Evolutionary conservation across 495 filamentous ascomycete species (phyloP), one percentile per base, ranked within the genome.

Genomic region (Penicillium macrosclerotiorum): DNA sequence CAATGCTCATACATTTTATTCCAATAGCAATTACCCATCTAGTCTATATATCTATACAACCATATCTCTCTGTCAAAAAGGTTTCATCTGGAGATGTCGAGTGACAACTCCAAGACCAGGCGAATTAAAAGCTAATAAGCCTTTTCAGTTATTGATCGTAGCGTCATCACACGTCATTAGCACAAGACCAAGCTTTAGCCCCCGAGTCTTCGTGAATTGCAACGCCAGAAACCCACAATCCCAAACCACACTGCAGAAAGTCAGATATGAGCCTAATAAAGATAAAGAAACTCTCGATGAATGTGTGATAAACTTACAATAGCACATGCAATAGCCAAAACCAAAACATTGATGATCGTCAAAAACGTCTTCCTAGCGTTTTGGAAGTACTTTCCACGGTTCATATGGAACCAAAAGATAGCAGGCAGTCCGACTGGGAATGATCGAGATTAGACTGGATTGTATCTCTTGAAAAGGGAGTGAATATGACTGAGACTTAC

Each of bases 341-440:
- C 55, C 3, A 51, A 14, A 3, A 65, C 8, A 39, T 71, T 72
- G 20, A 63, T 30, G n/a, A 61, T 61, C 0, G 68, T 68, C 38
- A 74, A 36, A 20, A 50, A 39, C 5, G 54, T 48, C 52, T 71
- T 71, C 47, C 51, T 53, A 19, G 17, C 30, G 24, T 53, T 57
- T 8, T 51, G 45, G 42, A 62, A 57, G 30, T 65, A 73, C 25
- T 51, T 51, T 8, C 64, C 68, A 6, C 54, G 30, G 37, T 74
- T 74, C 64, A 74, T 48, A 45, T 55, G 51, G 12, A 73, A 42
- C 71, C 72, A 71, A 46, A 71, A 72, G 4, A 72, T 56, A 8
- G 67, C 65, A 42, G 63, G 63, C 5, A 71, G 52, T 4, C 72
- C 70, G 22, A 63, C 62, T 63, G 20, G 13, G 4, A 36, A 19